These are phyloP conservation scores for Coprinopsis strossmayeri DNA, from an alignment of 768 basidiomycete genomes.

Conservation along the genomic window DNA sequence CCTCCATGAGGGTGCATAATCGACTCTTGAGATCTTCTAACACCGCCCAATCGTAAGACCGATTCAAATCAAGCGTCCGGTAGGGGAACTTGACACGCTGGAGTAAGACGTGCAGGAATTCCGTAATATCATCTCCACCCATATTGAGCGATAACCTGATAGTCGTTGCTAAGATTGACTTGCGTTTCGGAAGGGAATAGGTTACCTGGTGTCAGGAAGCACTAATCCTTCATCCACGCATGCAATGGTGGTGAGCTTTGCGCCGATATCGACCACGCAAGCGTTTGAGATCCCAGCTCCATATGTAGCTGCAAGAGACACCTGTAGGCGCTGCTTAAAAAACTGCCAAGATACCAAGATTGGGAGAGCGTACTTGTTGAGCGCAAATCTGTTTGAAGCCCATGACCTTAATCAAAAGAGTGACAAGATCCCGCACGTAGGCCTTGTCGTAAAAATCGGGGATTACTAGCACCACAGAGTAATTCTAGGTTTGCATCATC, in stretches of 20 bases:
- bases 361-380: slow-evolving; percentile 81
- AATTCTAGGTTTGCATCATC: slow-evolving; percentile 55
- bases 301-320: slow-evolving; percentile 89
- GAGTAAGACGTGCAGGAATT: slow-evolving; percentile 76
- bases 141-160: slow-evolving; percentile 72
- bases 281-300: slow-evolving; percentile 93
- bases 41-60: slow-evolving; percentile 81
- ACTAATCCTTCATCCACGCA: slow-evolving; percentile 95
- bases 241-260: slow-evolving; percentile 74
- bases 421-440: slow-evolving; percentile 75
- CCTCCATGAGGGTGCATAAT: slow-evolving; percentile 84
- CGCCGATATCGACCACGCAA: slow-evolving; percentile 94
- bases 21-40: slow-evolving; percentile 88
- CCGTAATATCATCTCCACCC: slow-evolving; percentile 94
- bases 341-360: not conserved
- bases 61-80: slow-evolving; percentile 67
- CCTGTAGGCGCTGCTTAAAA: slow-evolving; percentile 37
- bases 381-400: slow-evolving; percentile 92
- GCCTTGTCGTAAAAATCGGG: slow-evolving; percentile 86
- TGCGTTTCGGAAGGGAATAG: slow-evolving; percentile 6
- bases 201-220: slow-evolving; percentile 78
- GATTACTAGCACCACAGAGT: slow-evolving; percentile 82
- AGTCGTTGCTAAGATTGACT: not conserved
- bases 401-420: slow-evolving; percentile 68
- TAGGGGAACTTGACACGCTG: slow-evolving; percentile 85